Evolutionary conservation across 768 basidiomycete species (phyloP).

Genomic region (Grammothele lineata): DNA sequence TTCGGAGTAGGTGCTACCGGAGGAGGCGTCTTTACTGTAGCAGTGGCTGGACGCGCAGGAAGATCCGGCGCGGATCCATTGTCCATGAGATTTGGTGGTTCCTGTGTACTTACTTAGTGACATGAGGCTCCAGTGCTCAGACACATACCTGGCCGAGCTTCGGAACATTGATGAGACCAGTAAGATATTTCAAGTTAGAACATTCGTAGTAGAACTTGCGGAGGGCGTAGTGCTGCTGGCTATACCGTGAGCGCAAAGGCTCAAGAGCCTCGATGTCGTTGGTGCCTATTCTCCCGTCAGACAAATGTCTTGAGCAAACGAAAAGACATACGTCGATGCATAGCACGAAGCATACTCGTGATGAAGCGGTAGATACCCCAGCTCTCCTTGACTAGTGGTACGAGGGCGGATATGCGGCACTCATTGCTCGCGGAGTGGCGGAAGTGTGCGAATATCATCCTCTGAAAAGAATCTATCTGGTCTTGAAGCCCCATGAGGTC

Average conservation of each 20-base stretch:
- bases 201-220: slow-evolving; percentile 99
- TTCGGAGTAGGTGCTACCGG: slow-evolving; percentile 70
- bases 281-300: slow-evolving; percentile 53
- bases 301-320: neutral
- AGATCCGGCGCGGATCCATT: slow-evolving; percentile 80
- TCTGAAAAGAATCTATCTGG: slow-evolving; percentile 98
- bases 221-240: slow-evolving; percentile 86
- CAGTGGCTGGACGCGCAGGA: slow-evolving; percentile 71
- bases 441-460: slow-evolving; percentile 95
- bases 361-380: slow-evolving; percentile 99
- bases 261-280: slow-evolving; percentile 86
- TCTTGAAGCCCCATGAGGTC: slow-evolving; percentile 98
- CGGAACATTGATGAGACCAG: slow-evolving; percentile 96
- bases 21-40: slow-evolving; percentile 51
- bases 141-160: slow-evolving; percentile 79
- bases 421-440: slow-evolving; percentile 90
- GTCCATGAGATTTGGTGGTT: slow-evolving; percentile 93
- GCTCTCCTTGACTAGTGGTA: slow-evolving; percentile 97
- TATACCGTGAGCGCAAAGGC: slow-evolving; percentile 83
- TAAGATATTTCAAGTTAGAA: slow-evolving; percentile 96
- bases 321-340: slow-evolving; percentile 76
- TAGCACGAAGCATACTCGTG: slow-evolving; percentile 96
- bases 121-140: neutral
- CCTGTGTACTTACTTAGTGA: slow-evolving; percentile 40
- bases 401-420: slow-evolving; percentile 92